Percentiles rank a stretch among this genome's conserved stretches.
phyloP scores from a whole-genome alignment of 2,329 filamentous ascomycete genomes.

The Nothopassalora personata region DNA sequence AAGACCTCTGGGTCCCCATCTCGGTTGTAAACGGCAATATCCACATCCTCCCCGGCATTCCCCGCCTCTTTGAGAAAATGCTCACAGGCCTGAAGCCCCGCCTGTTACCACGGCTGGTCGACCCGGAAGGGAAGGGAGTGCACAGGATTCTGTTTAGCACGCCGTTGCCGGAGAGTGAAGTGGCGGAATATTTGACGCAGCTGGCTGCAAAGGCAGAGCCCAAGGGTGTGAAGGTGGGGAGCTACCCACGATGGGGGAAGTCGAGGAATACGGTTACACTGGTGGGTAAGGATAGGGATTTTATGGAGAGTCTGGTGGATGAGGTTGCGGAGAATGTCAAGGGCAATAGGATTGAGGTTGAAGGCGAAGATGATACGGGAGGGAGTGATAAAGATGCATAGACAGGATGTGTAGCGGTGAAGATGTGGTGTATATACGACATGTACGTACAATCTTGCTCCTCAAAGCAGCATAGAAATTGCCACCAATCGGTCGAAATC shows the following conservation, averaged over 20 bases:
- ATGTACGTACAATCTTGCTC: background rate
- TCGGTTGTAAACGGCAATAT: slow-evolving; percentile 86
- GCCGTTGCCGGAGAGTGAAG: slow-evolving; percentile 76
- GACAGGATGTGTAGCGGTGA: background rate
- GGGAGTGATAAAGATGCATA: slow-evolving; percentile 38
- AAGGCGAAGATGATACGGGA: slow-evolving; percentile 54
- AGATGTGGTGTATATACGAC: background rate
- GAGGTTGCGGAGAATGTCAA: slow-evolving; percentile 74
- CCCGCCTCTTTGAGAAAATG: slow-evolving; percentile 73
- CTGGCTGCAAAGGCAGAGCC: slow-evolving; percentile 67
- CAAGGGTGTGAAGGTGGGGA: slow-evolving; percentile 85
- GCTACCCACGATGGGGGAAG: slow-evolving; percentile 90
- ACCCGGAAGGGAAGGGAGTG: slow-evolving; percentile 77
- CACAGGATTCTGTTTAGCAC: slow-evolving; percentile 78
- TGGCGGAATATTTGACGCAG: slow-evolving; percentile 77
- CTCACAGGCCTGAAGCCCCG: slow-evolving; percentile 69
- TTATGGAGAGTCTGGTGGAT: slow-evolving; percentile 69
- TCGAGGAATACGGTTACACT: slow-evolving; percentile 84
- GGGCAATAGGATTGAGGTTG: slow-evolving; percentile 62
- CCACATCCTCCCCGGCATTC: slow-evolving; percentile 87
- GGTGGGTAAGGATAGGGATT: slow-evolving; percentile 68
- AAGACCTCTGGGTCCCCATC: slow-evolving; percentile 87
- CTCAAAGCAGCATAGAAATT: background rate
- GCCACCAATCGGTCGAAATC: background rate
- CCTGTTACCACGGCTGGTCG: slow-evolving; percentile 64